Evolutionary conservation across 1,284 basidiomycete genomes (phyloP).

Genomic region (Leccinum angustisporum): DNA sequence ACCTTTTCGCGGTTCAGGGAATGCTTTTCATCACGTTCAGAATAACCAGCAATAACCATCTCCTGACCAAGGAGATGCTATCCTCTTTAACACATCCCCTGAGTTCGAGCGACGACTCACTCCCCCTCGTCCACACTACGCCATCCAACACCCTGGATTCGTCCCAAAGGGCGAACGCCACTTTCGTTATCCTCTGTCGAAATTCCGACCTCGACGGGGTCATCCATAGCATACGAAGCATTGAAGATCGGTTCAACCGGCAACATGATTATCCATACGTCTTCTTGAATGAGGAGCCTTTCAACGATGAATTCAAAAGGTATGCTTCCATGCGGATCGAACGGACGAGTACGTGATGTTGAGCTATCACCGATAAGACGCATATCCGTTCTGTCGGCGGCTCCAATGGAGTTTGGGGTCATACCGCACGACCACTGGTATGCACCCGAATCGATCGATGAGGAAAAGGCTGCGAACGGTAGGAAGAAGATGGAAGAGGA

Average conservation of each 20-base stretch:
- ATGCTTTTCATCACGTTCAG: slow-evolving; percentile 16
- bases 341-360: slow-evolving; percentile 9
- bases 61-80: slow-evolving; percentile 4
- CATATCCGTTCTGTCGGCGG: slow-evolving; percentile 53
- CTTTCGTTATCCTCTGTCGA: slow-evolving; percentile 33
- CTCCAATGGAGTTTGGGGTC: slow-evolving; percentile 65
- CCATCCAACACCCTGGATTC: neutral
- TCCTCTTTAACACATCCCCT: neutral
- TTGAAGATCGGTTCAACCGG: slow-evolving; percentile 65
- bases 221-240: slow-evolving; percentile 50
- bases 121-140: neutral
- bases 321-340: slow-evolving; percentile 29
- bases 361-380: slow-evolving; percentile 40
- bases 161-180: slow-evolving; percentile 27
- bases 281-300: slow-evolving; percentile 71
- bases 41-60: neutral
- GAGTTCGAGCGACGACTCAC: neutral
- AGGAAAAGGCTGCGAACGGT: slow-evolving; percentile 58
- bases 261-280: slow-evolving; percentile 69
- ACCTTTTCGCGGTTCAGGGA: slow-evolving; percentile 2
- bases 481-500: slow-evolving; percentile 61
- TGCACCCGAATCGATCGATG: slow-evolving; percentile 81
- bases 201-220: slow-evolving; percentile 52
- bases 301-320: slow-evolving; percentile 66
- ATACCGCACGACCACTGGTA: slow-evolving; percentile 76